Evolutionary conservation across 257 asterid genomes (phyloP).

Genomic region (Capsicum chinense): DNA sequence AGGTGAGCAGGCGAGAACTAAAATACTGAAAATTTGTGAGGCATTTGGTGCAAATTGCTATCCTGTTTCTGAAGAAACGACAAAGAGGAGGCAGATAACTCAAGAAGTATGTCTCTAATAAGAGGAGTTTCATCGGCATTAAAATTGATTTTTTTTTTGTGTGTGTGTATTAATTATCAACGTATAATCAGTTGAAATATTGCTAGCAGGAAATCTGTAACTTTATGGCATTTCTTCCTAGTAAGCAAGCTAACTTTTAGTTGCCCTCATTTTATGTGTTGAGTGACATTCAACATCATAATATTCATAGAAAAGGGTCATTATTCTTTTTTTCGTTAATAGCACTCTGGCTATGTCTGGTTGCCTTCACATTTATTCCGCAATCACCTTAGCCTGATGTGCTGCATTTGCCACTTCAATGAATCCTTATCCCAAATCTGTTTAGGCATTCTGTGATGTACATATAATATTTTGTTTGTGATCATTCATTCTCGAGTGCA

Average conservation of each 20-base stretch:
- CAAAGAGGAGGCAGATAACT: conserved; percentile 79
- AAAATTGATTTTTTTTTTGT: neutral
- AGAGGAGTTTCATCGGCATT: conserved; percentile 24
- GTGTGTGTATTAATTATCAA: neutral
- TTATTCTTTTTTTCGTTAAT: conserved; percentile 10
- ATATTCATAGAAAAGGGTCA: neutral
- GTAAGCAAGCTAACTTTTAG: conserved; percentile 14
- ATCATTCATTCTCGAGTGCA: neutral
- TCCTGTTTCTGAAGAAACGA: conserved; percentile 87
- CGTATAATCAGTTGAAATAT: neutral
- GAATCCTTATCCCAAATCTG: neutral
- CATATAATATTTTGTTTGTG: neutral
- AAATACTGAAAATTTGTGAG: conserved; percentile 92
- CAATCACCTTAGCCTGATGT: conserved; percentile 5
- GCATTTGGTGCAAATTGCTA: conserved; percentile 97
- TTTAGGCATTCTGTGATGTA: conserved; percentile 6
- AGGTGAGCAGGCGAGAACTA: conserved; percentile 94
- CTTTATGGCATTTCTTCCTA: neutral
- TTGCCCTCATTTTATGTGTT: neutral
- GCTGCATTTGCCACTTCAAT: neutral
- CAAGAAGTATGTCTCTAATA: conserved; percentile 66
- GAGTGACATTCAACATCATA: neutral
- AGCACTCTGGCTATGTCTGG: neutral
- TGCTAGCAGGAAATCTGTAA: neutral
- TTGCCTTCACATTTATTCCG: conserved; percentile 19